Base-by-base conservation (phyloP, 768 basidiomycete species). In the Hydnomerulius pinastri region DNA sequence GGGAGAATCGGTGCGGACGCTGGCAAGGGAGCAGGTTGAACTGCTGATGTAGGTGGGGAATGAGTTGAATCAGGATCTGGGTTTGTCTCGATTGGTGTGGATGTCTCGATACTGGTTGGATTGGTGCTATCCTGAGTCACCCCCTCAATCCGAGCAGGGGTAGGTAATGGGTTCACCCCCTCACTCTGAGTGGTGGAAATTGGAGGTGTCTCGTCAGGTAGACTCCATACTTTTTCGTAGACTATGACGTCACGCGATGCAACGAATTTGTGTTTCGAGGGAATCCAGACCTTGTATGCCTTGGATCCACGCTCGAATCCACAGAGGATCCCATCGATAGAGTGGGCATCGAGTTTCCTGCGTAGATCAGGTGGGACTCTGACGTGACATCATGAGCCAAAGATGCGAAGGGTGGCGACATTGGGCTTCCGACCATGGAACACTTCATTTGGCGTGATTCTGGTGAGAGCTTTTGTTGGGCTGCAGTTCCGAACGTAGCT, bases 381-480 rank as follows among this genome's bases (percentile, higher is more conserved):
- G 7, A 55, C 46, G 20, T 54, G 50, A 17, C 59, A 60, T 0
- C n/a, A 12, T 2, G 53, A 60, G 0, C 66, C 56, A 24, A 66
- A 70, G n/a, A 57, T 47, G 0, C 49, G 55, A 0, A 69, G 47
- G 5, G 51, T 47, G 1, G 60, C 23, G 0, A 70, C 40, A 17
- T 59, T 57, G 1, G 63, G 65, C 33, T 67, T 64, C 9, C 30
- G 10, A 0, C 64, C 58, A 21, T 55, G 54, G 21, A 62, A 53
- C 1, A 50, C 56, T 29, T 69, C 59, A 8, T 59, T 50, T 3
- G 67, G 66, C 0, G 63, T 69, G 3, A 40, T 60, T 5, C 35
- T 24, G 2, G 4, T 9, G 1, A 64, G 39, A 4, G 55, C 49
- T 3, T 43, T 53, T 0, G 33, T 50, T 2, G 53, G 32, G 25